phyloP scores from a whole-genome alignment of 306 rosid species.

The Lathyrus sativus region DNA sequence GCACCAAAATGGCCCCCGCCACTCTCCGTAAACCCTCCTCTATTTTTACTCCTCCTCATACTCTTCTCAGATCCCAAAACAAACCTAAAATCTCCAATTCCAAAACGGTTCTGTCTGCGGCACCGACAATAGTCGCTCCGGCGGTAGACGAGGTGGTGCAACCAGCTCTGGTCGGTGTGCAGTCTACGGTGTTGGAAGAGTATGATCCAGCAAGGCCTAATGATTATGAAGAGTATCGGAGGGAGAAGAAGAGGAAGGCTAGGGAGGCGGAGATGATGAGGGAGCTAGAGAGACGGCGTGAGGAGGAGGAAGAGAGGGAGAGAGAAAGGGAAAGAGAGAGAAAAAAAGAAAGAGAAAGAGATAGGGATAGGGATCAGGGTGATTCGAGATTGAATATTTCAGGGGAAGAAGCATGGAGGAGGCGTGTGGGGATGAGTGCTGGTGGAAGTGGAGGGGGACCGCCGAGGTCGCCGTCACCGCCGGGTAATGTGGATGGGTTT shows the following conservation, averaged over 20 bases:
- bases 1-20: constrained; percentile 97
- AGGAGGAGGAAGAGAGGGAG: constrained; percentile 51
- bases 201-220: constrained; percentile 95
- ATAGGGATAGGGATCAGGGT: constrained; percentile 44
- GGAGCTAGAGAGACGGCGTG: constrained; percentile 79
- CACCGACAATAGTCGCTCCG: constrained; percentile 17
- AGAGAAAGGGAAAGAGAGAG: constrained; percentile 49
- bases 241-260: constrained; percentile 79
- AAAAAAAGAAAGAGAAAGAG: constrained; percentile 46
- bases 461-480: constrained; percentile 83
- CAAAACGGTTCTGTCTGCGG: constrained; percentile 20
- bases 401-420: constrained; percentile 96
- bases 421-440: constrained; percentile 93
- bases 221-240: constrained; percentile 88
- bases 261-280: constrained; percentile 78
- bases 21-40: constrained; percentile 83
- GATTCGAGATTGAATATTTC: constrained; percentile 80
- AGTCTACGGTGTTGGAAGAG: constrained; percentile 80
- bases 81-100: constrained; percentile 52
- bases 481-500: constrained; percentile 72
- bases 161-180: constrained; percentile 82
- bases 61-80: constrained; percentile 60
- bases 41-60: constrained; percentile 70
- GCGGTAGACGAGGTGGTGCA: constrained; percentile 44
- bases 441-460: constrained; percentile 49